These are phyloP conservation scores for Agrocybe chaxingu DNA, from an alignment of 768 basidiomycete genomes.

Conservation along the genomic window DNA sequence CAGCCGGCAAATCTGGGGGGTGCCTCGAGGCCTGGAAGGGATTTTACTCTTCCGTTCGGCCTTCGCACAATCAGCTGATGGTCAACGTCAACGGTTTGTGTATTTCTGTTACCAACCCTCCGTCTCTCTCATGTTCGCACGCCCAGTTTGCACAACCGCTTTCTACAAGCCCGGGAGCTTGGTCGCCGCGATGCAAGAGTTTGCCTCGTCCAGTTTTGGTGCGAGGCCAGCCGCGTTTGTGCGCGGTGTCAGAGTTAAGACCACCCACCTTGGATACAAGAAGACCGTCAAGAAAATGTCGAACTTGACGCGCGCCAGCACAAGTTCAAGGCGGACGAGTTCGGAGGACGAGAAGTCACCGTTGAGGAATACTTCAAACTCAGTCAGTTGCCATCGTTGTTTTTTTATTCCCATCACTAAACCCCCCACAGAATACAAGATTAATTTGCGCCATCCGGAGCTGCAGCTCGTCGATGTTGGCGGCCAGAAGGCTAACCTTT, in stretches of 20 bases:
- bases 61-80: constrained; percentile 54
- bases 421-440: constrained; percentile 55
- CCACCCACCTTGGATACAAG: constrained; percentile 69
- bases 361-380: constrained; percentile 66
- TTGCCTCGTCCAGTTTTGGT: constrained; percentile 51
- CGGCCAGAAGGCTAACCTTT: constrained; percentile 39
- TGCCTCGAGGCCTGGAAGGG: constrained; percentile 54
- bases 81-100: constrained; percentile 62
- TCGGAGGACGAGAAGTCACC: constrained; percentile 41
- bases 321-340: constrained; percentile 57
- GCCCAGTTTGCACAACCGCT: constrained; percentile 52
- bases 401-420: constrained; percentile 21
- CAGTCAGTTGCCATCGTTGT: constrained; percentile 44
- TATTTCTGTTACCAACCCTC: constrained; percentile 20
- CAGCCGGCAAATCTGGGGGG: constrained; percentile 52
- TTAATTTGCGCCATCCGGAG: constrained; percentile 44
- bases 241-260: constrained; percentile 61
- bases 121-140: background rate
- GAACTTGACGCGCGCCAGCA: constrained; percentile 44
- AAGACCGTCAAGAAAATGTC: constrained; percentile 65
- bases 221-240: constrained; percentile 61
- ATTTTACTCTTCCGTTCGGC: constrained; percentile 59
- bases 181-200: constrained; percentile 56
- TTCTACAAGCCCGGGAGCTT: constrained; percentile 65
- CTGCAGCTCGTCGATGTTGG: constrained; percentile 62